Conservation (phyloP, 495 filamentous ascomycete species). For the Trichoderma reesei region DNA sequence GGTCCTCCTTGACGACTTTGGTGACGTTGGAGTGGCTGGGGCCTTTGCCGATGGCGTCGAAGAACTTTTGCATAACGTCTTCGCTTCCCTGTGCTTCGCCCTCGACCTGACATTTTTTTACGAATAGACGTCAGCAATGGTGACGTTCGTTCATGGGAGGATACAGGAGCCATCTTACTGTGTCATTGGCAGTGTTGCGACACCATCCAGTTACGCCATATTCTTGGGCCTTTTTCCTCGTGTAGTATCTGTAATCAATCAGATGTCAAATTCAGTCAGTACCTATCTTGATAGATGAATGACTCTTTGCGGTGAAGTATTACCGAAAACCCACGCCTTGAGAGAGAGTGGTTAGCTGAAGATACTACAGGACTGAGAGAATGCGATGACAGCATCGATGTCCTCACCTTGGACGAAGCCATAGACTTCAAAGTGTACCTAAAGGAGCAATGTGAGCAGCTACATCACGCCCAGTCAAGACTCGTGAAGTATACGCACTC, state of each 20-base stretch:
- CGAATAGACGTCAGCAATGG: background rate
- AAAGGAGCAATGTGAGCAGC: background rate
- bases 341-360: background rate
- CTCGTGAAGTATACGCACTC: background rate
- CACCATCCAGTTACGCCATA: constrained; percentile 70
- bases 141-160: background rate
- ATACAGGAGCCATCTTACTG: constrained; percentile 33
- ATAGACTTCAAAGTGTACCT: background rate
- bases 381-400: background rate
- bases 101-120: constrained; percentile 50
- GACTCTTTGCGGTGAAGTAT: too few relatives aligned
- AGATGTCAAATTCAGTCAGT: background rate
- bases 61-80: constrained; percentile 51
- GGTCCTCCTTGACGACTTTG: constrained; percentile 57
- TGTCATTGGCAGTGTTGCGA: constrained; percentile 62
- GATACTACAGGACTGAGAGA: background rate
- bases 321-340: constrained; percentile 2
- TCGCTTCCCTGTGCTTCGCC: constrained; percentile 78
- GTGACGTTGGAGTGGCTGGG: constrained; percentile 58
- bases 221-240: constrained; percentile 54
- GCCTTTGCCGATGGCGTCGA: constrained; percentile 69
- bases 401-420: constrained; percentile 1
- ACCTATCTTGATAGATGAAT: too few relatives aligned
- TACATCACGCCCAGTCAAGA: background rate
- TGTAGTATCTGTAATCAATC: constrained; percentile 44